Percentiles rank a stretch among this genome's conserved stretches.
These are phyloP conservation scores for Harringtonia lauricola DNA, from an alignment of 2,329 filamentous ascomycete species.

Conservation along the genomic window DNA sequence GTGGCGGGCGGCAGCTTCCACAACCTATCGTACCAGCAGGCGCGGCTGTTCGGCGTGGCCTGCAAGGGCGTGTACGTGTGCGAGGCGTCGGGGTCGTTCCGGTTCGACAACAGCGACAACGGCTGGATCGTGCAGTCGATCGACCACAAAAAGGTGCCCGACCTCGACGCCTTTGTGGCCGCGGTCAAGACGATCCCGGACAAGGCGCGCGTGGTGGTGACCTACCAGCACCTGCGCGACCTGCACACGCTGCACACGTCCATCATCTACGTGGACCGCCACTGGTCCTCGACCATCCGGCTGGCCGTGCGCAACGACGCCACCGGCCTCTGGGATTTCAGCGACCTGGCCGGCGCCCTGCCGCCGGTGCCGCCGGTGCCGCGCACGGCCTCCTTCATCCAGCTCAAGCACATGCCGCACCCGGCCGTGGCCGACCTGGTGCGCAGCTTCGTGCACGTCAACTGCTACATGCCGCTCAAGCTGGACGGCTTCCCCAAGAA, in stretches of 20 bases:
- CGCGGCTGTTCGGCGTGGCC: constrained; percentile 87
- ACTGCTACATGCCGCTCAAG: constrained; percentile 89
- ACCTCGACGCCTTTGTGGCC: constrained; percentile 79
- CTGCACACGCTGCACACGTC: constrained; percentile 89
- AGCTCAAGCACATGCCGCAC: constrained; percentile 78
- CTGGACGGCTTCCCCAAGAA: constrained; percentile 96
- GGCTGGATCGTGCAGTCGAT: constrained; percentile 92
- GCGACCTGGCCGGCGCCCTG: constrained; percentile 69
- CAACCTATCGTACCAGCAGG: constrained; percentile 92
- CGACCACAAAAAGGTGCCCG: constrained; percentile 81
- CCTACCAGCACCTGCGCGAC: constrained; percentile 91
- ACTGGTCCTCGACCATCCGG: constrained; percentile 94
- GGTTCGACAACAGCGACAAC: constrained; percentile 80
- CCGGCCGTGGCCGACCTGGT: constrained; percentile 88
- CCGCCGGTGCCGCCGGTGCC: constrained; percentile 62
- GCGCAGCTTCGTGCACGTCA: constrained; percentile 86
- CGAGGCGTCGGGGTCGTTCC: constrained; percentile 89
- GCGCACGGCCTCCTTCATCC: constrained; percentile 79
- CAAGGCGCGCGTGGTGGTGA: constrained; percentile 76
- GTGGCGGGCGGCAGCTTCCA: constrained; percentile 94
- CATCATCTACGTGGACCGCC: constrained; percentile 84
- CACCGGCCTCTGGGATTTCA: constrained; percentile 91
- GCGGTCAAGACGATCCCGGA: constrained; percentile 83
- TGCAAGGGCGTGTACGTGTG: constrained; percentile 90
- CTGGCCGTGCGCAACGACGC: constrained; percentile 82